Percentiles rank a stretch among this genome's conserved stretches.
Evolutionary conservation across 1,284 basidiomycete genomes (phyloP).

Genomic region (Uromyces viciae-fabae): DNA sequence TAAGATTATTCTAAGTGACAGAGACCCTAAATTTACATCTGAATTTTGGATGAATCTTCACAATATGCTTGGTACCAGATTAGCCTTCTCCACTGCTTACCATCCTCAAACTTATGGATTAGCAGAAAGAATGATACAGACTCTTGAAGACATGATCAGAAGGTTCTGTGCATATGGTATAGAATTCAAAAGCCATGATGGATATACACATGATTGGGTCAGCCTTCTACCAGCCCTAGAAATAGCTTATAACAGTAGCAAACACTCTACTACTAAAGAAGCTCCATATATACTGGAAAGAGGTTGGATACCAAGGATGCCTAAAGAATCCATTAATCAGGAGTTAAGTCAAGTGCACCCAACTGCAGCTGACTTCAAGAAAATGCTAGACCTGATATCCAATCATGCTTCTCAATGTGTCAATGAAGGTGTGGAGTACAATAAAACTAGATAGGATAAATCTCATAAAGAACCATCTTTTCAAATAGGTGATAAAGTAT

Average conservation of each 20-base stretch:
- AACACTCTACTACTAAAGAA: neutral
- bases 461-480: neutral
- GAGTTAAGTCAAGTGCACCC: neutral
- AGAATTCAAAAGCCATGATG: neutral
- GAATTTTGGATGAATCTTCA: constrained; percentile 4
- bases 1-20: constrained; percentile 9
- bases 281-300: neutral
- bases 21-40: constrained; percentile 13
- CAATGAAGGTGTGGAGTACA: neutral
- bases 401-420: neutral
- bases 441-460: constrained; percentile 8
- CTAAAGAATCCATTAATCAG: neutral
- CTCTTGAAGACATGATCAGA: neutral
- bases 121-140: constrained; percentile 10
- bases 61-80: neutral
- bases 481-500: neutral
- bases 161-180: constrained; percentile 2
- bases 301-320: neutral
- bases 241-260: neutral
- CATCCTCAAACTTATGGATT: neutral
- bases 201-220: constrained; percentile 12
- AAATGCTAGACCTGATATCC: no score
- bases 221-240: constrained; percentile 4
- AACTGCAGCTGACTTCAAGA: neutral
- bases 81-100: neutral